These are phyloP conservation scores for Beauveria sp. DNA, from an alignment of 2,329 filamentous ascomycete species.

Conservation along the genomic window DNA sequence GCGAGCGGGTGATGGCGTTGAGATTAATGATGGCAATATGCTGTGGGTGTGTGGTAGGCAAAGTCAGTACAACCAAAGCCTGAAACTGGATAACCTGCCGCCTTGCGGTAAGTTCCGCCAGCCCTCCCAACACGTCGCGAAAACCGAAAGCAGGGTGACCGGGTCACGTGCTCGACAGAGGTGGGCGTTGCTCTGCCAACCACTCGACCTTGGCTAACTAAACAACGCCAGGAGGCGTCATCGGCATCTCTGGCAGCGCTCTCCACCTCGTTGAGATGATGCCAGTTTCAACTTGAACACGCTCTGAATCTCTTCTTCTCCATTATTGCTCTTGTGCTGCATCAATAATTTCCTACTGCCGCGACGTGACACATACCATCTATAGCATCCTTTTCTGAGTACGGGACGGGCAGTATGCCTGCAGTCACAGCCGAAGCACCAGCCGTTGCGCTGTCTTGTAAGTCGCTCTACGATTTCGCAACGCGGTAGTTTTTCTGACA, in stretches of 20 bases:
- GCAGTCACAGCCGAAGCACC: slow-evolving; percentile 53
- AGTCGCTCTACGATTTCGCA: not conserved
- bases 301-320: not conserved
- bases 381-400: not conserved
- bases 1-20: not conserved
- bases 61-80: slow-evolving; percentile 7
- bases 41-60: slow-evolving; percentile 9
- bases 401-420: slow-evolving; percentile 39
- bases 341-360: not conserved
- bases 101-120: slow-evolving; percentile 6
- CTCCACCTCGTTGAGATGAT: not conserved
- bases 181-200: slow-evolving; percentile 9
- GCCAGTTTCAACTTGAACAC: not conserved
- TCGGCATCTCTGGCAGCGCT: not conserved
- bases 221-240: slow-evolving; percentile 12
- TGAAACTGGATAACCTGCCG: slow-evolving; percentile 4
- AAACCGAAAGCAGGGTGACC: slow-evolving; percentile 5
- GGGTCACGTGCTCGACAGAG: slow-evolving; percentile 1
- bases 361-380: not conserved
- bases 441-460: slow-evolving; percentile 61
- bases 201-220: not conserved
- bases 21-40: slow-evolving; percentile 5
- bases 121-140: slow-evolving; percentile 12
- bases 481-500: slow-evolving; percentile 3
- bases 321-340: not conserved